Conservation (phyloP, 2,329 filamentous ascomycete genomes). For the Ophiostoma sp. region DNA sequence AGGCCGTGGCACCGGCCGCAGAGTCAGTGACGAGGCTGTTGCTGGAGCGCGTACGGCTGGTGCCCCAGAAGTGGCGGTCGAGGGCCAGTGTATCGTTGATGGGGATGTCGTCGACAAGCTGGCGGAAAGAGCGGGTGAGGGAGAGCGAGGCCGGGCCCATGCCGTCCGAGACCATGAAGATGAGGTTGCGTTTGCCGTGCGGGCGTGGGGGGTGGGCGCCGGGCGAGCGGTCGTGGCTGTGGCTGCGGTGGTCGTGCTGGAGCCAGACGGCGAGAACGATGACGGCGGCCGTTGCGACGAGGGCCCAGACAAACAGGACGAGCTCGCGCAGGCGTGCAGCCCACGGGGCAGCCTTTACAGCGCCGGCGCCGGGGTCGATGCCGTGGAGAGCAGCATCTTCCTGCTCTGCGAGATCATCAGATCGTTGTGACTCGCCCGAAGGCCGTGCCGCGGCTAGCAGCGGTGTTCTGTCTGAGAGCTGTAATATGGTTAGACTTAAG, state of each 20-base stretch:
- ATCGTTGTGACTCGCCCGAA: constrained; percentile 32
- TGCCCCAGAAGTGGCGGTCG: constrained; percentile 85
- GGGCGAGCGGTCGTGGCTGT: constrained; percentile 30
- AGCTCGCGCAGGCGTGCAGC: constrained; percentile 58
- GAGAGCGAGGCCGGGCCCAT: constrained; percentile 93
- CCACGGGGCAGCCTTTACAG: constrained; percentile 11
- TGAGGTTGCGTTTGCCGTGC: constrained; percentile 77
- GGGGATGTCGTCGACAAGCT: constrained; percentile 68
- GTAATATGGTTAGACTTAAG: constrained; percentile 17
- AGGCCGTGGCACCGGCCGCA: constrained; percentile 94
- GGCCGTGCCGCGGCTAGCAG: constrained; percentile 38
- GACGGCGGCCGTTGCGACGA: constrained; percentile 71
- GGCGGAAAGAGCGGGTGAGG: constrained; percentile 79
- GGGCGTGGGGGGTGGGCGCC: constrained; percentile 27
- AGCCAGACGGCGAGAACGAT: constrained; percentile 73
- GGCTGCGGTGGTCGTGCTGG: constrained; percentile 62
- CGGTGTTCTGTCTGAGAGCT: constrained; percentile 42
- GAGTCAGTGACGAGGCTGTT: constrained; percentile 89
- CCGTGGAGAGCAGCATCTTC: constrained; percentile 34
- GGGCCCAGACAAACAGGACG: constrained; percentile 74
- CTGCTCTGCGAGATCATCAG: constrained; percentile 33
- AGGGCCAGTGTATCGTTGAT: constrained; percentile 70
- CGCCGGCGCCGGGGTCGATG: background rate
- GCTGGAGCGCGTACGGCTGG: constrained; percentile 77
- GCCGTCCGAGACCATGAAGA: constrained; percentile 99